Evolutionary conservation across 768 basidiomycete genomes (phyloP).

Genomic region (Leccinellum albellum): DNA sequence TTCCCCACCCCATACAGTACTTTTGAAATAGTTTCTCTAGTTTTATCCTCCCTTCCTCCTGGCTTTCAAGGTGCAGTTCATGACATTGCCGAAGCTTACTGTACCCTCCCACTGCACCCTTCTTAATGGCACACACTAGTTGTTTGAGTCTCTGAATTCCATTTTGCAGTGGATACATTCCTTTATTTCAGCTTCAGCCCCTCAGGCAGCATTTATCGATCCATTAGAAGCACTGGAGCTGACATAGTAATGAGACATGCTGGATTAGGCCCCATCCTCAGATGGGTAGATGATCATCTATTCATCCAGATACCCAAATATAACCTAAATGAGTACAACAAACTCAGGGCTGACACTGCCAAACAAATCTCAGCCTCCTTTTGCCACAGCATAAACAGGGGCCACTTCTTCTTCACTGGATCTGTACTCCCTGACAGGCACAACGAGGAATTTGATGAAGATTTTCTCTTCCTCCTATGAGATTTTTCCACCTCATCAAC

Average conservation of each 20-base stretch:
- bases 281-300: not conserved
- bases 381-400: not conserved
- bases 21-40: not conserved
- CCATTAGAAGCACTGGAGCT: not conserved
- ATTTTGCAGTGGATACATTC: not conserved
- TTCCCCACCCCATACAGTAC: not conserved
- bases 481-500: not conserved
- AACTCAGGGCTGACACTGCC: no score
- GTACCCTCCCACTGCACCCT: conserved; percentile 26
- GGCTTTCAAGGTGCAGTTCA: not conserved
- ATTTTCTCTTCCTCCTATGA: not conserved
- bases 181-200: no score
- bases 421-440: not conserved
- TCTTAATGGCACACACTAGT: conserved; percentile 35
- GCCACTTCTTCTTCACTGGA: not conserved
- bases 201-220: no score
- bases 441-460: not conserved
- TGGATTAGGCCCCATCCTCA: not conserved
- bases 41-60: not conserved
- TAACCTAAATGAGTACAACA: no score
- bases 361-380: no score
- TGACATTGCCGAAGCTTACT: not conserved
- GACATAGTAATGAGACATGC: not conserved
- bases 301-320: not conserved
- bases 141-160: not conserved